Conservation (phyloP, 768 basidiomycete species). For the Psilocybe cyanescens region DNA sequence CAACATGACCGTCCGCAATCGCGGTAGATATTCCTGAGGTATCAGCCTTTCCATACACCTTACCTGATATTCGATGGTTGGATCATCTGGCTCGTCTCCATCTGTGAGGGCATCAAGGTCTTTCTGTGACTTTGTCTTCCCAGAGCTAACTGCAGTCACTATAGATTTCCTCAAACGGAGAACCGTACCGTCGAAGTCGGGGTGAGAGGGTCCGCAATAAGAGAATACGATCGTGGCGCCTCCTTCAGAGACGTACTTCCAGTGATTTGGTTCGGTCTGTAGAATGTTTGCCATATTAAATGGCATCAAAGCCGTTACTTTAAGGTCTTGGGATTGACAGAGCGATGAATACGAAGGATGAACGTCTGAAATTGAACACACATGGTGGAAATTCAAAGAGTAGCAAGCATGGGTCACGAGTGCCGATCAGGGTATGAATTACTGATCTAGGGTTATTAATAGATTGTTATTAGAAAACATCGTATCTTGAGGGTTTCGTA, state of each 20-base stretch:
- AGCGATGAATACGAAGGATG: neutral
- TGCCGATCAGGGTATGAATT: too few species aligned
- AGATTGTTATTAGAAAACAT: too few species aligned
- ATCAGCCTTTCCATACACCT: conserved; percentile 70
- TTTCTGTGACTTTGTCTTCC: neutral
- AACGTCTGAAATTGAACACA: neutral
- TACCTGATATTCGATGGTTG: conserved; percentile 58
- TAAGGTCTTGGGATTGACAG: neutral
- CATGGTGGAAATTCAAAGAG: neutral
- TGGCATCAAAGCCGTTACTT: neutral
- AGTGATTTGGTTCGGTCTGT: conserved; percentile 52
- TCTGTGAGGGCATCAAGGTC: neutral
- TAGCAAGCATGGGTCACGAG: neutral
- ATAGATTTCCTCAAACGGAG: conserved; percentile 75
- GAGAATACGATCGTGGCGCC: conserved; percentile 90
- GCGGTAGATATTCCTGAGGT: conserved; percentile 60
- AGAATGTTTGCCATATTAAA: conserved; percentile 30
- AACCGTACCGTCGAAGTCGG: conserved; percentile 63
- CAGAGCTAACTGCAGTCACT: neutral
- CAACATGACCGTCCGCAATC: conserved; percentile 52
- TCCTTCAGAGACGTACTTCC: conserved; percentile 93
- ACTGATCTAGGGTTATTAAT: too few species aligned
- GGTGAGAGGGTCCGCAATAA: conserved; percentile 61
- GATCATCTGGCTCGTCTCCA: conserved; percentile 39
- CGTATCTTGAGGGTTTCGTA: too few species aligned